Conservation (phyloP, 768 basidiomycete species). For the Boletus barrowsii region DNA sequence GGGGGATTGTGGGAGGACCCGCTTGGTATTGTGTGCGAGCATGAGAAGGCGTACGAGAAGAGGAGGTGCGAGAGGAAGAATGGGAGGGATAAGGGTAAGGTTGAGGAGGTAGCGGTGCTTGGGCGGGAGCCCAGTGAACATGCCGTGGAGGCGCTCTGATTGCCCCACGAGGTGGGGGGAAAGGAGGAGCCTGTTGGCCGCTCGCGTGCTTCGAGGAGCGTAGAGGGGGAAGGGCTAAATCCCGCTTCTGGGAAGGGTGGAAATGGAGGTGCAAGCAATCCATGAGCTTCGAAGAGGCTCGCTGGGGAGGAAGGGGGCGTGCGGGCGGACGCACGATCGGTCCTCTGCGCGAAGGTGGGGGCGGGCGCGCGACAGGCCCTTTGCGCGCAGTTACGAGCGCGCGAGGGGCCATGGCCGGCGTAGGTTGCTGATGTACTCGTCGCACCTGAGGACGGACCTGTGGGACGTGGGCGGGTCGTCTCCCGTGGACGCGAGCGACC, state of each 20-base stretch:
- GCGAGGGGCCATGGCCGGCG: slow-evolving; percentile 11
- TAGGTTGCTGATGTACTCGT: slow-evolving; percentile 18
- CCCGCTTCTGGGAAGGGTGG: slow-evolving; percentile 25
- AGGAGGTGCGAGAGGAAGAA: slow-evolving; percentile 4
- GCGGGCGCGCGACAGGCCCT: slow-evolving; percentile 10
- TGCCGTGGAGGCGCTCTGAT: slow-evolving; percentile 16
- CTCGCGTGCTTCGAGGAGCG: slow-evolving; percentile 6
- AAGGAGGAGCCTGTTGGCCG: slow-evolving; percentile 14
- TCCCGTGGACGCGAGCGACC: slow-evolving; percentile 16
- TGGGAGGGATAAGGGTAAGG: slow-evolving; percentile 28
- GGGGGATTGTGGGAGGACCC: slow-evolving; percentile 6
- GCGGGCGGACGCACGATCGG: slow-evolving; percentile 7
- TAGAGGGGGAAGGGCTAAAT: slow-evolving; percentile 2
- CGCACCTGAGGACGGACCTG: slow-evolving; percentile 17
- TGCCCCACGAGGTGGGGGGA: slow-evolving; percentile 22
- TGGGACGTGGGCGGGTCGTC: slow-evolving; percentile 15
- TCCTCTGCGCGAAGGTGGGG: slow-evolving; percentile 14
- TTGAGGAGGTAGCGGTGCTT: slow-evolving; percentile 22
- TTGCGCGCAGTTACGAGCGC: slow-evolving; percentile 12
- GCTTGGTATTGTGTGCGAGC: neutral
- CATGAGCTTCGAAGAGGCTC: slow-evolving; percentile 12
- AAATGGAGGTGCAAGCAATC: slow-evolving; percentile 27
- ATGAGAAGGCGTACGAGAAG: slow-evolving; percentile 12
- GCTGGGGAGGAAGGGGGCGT: slow-evolving; percentile 13
- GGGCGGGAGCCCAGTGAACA: slow-evolving; percentile 31